Base-by-base conservation (phyloP, 768 basidiomycete species). In the Mycena pura region DNA sequence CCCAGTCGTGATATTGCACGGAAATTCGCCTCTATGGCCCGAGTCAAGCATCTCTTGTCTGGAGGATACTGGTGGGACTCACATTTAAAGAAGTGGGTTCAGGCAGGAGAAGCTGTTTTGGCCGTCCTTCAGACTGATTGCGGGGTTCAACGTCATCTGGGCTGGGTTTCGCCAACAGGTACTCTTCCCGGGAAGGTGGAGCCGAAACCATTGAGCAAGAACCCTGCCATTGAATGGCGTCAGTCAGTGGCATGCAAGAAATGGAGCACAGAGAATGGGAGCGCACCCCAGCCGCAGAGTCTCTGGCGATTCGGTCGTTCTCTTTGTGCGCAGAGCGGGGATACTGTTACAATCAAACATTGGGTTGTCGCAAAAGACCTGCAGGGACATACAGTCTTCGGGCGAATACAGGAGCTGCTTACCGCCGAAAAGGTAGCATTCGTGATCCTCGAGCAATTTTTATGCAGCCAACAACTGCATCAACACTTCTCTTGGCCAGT, bases 1-100 rank as follows among this genome's bases (percentile, higher is more conserved):
- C 72, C 73, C 6, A 73, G 76, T 10, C 67, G 70, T 5, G 61
- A 67, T 44, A 63, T 72, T 32, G 69, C 70, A 0, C 19, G 40
- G 0, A 21, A 48, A 0, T 62, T 75, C 14, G 46, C 61, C 3
- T 39, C 65, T 2, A 53, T 62, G 10, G 29, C 67, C 0, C 9
- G 50, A 0, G 65, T 74, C 3, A 62, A 64, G 66, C 49, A 65
- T 21, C 2, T 67, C 49, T 8, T 65, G 48, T n/a, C 44, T 44
- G 24, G 72, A 45, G 62, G 74, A 43, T 41, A 67, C 64, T 49
- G 67, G 59, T 9, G 44, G 25, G 21, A 53, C n/a, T 17, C 44
- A 27, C 19, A 15, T n/a, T 25, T 14, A n/a, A 48, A 29, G 15
- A 4, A 2, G 22, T 67, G 65, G 65, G 32, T 57, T 5, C 29